Evolutionary conservation across 2,329 filamentous ascomycete species (phyloP).

Genomic region (Periconia digitata): DNA sequence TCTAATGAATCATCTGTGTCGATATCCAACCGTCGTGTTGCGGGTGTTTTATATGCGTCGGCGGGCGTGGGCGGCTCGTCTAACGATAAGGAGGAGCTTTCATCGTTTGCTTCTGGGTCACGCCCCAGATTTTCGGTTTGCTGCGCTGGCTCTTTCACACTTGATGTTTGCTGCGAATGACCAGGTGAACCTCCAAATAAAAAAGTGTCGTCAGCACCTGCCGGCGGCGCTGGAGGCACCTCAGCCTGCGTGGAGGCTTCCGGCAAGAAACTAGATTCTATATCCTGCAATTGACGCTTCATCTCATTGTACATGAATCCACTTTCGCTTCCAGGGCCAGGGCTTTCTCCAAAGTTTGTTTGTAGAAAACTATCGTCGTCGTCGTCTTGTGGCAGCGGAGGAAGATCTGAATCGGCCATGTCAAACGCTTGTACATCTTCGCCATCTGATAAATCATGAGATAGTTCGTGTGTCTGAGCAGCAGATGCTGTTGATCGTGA

Average conservation of each 20-base stretch:
- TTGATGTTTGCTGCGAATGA: conserved; percentile 22
- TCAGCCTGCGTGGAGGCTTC: conserved; percentile 48
- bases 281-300: conserved; percentile 60
- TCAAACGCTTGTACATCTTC: conserved; percentile 39
- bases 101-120: conserved; percentile 6
- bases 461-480: conserved; percentile 22
- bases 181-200: conserved; percentile 45
- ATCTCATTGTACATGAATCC: conserved; percentile 60
- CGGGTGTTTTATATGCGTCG: conserved; percentile 47
- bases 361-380: conserved; percentile 45
- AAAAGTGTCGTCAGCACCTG: conserved; percentile 51
- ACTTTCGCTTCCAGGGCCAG: conserved; percentile 41
- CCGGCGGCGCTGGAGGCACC: conserved; percentile 18
- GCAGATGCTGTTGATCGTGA: conserved; percentile 15
- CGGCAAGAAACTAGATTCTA: conserved; percentile 65
- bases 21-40: conserved; percentile 27
- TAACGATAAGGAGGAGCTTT: conserved; percentile 30
- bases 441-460: conserved; percentile 27
- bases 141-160: conserved; percentile 6
- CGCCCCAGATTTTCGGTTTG: too few relatives aligned
- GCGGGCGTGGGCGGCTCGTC: conserved; percentile 43
- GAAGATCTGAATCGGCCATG: conserved; percentile 41
- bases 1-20: conserved; percentile 29
- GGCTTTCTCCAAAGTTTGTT: conserved; percentile 29
- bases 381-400: conserved; percentile 43